Evolutionary conservation across 2,329 filamentous ascomycete genomes (phyloP).

Genomic region (Purpureocillium lavendulum): DNA sequence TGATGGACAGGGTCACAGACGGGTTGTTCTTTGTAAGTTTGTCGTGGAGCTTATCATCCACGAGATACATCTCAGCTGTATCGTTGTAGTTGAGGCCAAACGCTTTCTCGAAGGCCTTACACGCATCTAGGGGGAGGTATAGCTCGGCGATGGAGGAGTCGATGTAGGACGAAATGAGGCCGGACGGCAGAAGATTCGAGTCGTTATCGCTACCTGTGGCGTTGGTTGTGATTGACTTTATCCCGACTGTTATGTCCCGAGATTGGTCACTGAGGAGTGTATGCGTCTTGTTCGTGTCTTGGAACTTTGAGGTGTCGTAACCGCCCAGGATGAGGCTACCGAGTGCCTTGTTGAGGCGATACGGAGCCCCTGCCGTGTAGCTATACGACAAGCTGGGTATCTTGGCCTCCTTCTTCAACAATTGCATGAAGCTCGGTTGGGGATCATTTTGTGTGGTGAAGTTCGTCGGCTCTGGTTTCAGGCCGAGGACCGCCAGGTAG

Average conservation of each 20-base stretch:
- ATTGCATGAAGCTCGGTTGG: constrained; percentile 6
- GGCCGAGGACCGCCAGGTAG: constrained; percentile 5
- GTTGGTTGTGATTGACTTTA: constrained; percentile 6
- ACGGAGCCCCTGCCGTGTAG: constrained; percentile 7
- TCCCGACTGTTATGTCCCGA: constrained; percentile 5
- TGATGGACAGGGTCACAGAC: constrained; percentile 4
- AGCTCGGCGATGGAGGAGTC: constrained; percentile 7
- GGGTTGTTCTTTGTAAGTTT: constrained; percentile 2
- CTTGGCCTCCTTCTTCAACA: constrained; percentile 6
- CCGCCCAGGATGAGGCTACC: constrained; percentile 6
- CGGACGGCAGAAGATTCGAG: background rate
- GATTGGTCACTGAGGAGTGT: constrained; percentile 8
- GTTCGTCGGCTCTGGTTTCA: constrained; percentile 7
- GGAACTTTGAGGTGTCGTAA: constrained; percentile 6
- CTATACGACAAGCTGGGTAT: constrained; percentile 7
- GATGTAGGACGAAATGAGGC: constrained; percentile 6
- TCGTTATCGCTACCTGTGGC: constrained; percentile 1
- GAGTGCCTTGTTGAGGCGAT: constrained; percentile 6
- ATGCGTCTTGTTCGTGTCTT: constrained; percentile 1
- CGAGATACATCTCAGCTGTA: constrained; percentile 5
- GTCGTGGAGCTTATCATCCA: constrained; percentile 5
- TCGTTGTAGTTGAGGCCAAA: constrained; percentile 5
- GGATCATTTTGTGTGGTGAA: constrained; percentile 7
- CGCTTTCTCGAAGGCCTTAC: constrained; percentile 5
- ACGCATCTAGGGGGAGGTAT: constrained; percentile 6